Percentiles rank a stretch among this genome's conserved stretches.
Conservation (phyloP, 306 rosid species). For the Castanea sativa region DNA sequence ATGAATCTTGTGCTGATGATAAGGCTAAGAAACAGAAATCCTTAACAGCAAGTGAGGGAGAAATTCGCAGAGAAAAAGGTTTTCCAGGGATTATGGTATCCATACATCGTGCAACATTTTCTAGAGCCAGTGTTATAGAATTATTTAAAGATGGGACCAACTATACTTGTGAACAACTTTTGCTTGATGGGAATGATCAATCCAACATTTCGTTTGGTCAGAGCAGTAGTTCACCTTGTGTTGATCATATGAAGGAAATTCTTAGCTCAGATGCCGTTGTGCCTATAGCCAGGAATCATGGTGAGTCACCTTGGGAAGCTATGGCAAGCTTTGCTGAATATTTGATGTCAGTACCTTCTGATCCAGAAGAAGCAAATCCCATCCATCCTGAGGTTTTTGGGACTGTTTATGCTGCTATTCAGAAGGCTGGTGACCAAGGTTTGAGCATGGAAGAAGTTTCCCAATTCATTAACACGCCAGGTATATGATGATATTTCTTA, state of each 20-base stretch:
- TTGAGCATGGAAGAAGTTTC: conserved; percentile 75
- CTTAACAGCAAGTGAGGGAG: conserved; percentile 65
- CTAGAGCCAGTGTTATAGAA: conserved; percentile 54
- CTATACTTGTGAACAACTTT: conserved; percentile 27
- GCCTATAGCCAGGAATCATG: conserved; percentile 28
- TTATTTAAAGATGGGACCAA: conserved; percentile 43
- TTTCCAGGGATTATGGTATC: conserved; percentile 76
- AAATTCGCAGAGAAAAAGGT: conserved; percentile 94
- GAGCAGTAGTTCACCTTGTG: conserved; percentile 22
- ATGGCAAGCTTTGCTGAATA: conserved; percentile 64
- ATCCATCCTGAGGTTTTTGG: conserved; percentile 60
- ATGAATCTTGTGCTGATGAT: conserved; percentile 44
- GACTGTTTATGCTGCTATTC: conserved; percentile 67
- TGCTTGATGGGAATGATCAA: conserved; percentile 26
- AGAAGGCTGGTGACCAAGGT: conserved; percentile 91
- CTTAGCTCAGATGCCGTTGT: conserved; percentile 35
- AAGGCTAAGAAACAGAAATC: conserved; percentile 64
- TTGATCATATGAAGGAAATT: conserved; percentile 41
- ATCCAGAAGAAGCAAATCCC: conserved; percentile 39
- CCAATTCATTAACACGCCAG: conserved; percentile 55
- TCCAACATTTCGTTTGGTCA: conserved; percentile 16
- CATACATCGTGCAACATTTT: conserved; percentile 37
- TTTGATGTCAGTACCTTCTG: conserved; percentile 35
- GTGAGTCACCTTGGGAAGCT: conserved; percentile 72
- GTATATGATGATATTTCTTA: conserved; percentile 36